Evolutionary conservation across 352 stramenopile genomes (phyloP), one percentile per base, ranked within the genome.

Genomic region (Globisporangium barbulae): DNA sequence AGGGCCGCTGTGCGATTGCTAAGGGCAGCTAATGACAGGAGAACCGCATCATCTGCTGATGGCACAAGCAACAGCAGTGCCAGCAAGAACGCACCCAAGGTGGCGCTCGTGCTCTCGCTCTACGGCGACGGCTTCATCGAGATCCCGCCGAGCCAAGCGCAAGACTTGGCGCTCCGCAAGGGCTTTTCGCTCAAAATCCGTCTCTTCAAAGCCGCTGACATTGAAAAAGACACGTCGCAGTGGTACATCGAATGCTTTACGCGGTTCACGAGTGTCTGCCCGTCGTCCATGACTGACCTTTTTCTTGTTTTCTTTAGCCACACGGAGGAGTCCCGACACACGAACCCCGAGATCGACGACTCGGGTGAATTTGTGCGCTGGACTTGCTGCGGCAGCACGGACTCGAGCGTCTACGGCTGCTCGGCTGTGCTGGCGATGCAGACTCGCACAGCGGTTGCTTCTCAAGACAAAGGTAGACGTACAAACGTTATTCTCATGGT

Each of bases 111-210:
- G 17, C 71, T 86, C 33, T 76, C 77, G 3, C 61, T 86, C 6
- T 86, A 86, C 35, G 77, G 77, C 1, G 77, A 86, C 45, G 77
- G 77, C 2, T 86, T 84, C 57, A 41, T 86, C 21, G 75, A 85
- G 35, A 65, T 83, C n/a, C 72, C 52, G 2, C 56, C 64, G 7
- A 49, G 19, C 21, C n/a, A 48, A 25, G 31, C 28, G 9, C 33
- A 31, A 42, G 39, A 64, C 25, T 28, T 48, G 17, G 33, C 64
- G 12, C 67, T 72, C 15, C 37, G 19, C 30, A 61, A 62, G 1
- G 64, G 67, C 0, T 83, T 87, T 59, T 66, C 68, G 0, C 66
- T 87, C 28, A 59, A 47, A 39, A 69, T 87, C 41, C 61, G 71
- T 3, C 56, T 87, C 9, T 85, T 87, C 60, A 84, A 83, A 48